These are phyloP conservation scores for Phytophthora cactorum DNA, from an alignment of 352 stramenopile species.

Conservation along the genomic window DNA sequence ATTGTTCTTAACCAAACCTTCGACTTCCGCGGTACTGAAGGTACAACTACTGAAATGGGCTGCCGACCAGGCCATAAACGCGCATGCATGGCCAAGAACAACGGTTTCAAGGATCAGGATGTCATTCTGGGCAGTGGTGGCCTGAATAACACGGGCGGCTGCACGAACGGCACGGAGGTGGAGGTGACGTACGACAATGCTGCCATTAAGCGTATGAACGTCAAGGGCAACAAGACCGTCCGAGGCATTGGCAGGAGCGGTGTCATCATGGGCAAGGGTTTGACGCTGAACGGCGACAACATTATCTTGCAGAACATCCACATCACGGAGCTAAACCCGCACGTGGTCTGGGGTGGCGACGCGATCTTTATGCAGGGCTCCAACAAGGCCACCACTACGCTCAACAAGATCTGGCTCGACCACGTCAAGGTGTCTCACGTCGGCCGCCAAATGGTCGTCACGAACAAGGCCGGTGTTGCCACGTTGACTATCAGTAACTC, in stretches of 20 bases:
- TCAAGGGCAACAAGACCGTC: slow-evolving; percentile 50
- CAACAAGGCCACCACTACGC: slow-evolving; percentile 17
- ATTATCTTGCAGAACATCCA: slow-evolving; percentile 54
- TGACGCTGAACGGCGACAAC: slow-evolving; percentile 44
- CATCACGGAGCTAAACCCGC: slow-evolving; percentile 37
- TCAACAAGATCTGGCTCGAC: slow-evolving; percentile 52
- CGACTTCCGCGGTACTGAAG: slow-evolving; percentile 48
- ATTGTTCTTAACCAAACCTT: slow-evolving; percentile 50
- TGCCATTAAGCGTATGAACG: slow-evolving; percentile 31
- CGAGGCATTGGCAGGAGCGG: slow-evolving; percentile 41
- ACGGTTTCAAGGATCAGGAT: slow-evolving; percentile 48
- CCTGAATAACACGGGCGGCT: slow-evolving; percentile 31
- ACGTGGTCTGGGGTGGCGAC: slow-evolving; percentile 38
- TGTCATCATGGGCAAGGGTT: slow-evolving; percentile 46
- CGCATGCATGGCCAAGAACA: slow-evolving; percentile 40
- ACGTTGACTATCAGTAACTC: slow-evolving; percentile 60
- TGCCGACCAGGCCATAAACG: slow-evolving; percentile 44
- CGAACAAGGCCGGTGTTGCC: slow-evolving; percentile 36
- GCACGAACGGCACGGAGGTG: slow-evolving; percentile 25
- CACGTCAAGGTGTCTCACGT: slow-evolving; percentile 52
- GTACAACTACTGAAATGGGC: slow-evolving; percentile 47
- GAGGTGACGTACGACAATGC: slow-evolving; percentile 32
- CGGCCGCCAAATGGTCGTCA: slow-evolving; percentile 52
- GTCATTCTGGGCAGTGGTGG: slow-evolving; percentile 36
- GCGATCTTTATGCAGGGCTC: slow-evolving; percentile 33